Base-by-base conservation (phyloP, 164 flowering plant species). In the Vitis amurensis region DNA sequence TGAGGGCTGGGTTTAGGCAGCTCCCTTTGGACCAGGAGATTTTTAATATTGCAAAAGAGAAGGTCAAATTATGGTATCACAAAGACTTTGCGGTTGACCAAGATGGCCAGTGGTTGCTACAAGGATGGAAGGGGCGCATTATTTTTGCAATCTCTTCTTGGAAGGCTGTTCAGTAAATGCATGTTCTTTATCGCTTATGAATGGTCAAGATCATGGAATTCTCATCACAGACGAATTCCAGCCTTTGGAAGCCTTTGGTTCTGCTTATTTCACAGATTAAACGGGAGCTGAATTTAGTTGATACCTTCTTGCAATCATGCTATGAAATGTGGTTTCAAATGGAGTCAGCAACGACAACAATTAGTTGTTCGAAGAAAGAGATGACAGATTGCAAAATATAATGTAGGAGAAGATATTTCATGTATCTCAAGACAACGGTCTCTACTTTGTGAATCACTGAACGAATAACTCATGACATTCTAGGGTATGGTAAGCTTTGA, bases 51-150 rank as follows among this genome's bases (percentile, higher is more conserved):
- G 78, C 78, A 3, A 79, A 68, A 57, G 68, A 79, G 14, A 75
- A 59, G 68, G 73, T 78, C 58, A 50, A 68, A 16, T 27, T 63
- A 1, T 51, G n/a, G 9, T 83, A 83, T 52, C 84, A 83, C 63
- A 81, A 79, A 68, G 86, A 83, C 67, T 83, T 79, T 64, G 62
- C 76, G 16, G 63, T 83, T 19, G 83, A 79, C 59, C 76, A 77
- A 69, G 84, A 79, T 69, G 69, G 82, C 19, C 71, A 74, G 31
- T 83, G 86, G 86, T 48, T 83, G 76, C 74, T 83, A 50, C 86
- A 76, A 12, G 86, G 86, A 17, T 83, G 86, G 86, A 83, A 83
- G 57, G 86, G 86, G 13, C 73, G 86, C 9, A 75, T 83, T 53
- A 16, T 79, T n/a, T 77, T 59, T 67, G 84, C 84, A 8, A 73